Base-by-base conservation (phyloP, 768 basidiomycete species). In the Fomitopsis serialis region DNA sequence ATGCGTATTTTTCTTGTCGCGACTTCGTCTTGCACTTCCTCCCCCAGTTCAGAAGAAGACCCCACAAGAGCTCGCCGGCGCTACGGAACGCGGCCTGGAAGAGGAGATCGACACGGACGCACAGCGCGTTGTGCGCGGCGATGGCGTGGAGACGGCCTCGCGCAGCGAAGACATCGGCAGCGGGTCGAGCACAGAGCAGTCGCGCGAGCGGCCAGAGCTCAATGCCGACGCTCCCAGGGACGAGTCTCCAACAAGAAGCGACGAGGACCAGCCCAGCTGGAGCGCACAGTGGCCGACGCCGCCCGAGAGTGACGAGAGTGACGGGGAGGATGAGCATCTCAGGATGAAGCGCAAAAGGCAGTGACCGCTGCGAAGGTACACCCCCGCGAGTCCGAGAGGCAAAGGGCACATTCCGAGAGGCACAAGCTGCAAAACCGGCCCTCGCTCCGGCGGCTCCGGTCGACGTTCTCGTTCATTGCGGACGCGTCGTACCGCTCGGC, bases 81-180 rank as follows among this genome's bases (percentile, higher is more conserved):
- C 74, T 22, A 80, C 80, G 5, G 85, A 89, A 67, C 75, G 72
- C 42, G 76, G 73, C 24, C 74, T 92, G 17, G 86, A 83, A 53
- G 66, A 78, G 47, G 90, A 92, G 62, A 89, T 89, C 24, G 80
- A 81, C 60, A 87, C 76, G 55, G 81, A 82, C 36, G 75, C 78
- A 9, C 73, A 83, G 2, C 80, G 79, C 21, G 74, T 90, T 36
- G 89, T 92, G 13, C 74, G 82, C 48, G 87, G 87, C 25, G 89
- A 91, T 63, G 89, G 89, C 17, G 74, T 81, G 3, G 82, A 83
- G 61, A 75, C 70, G 71, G 52, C n/a, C 22, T 48, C 54, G 25
- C 53, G 57, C 21, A 53, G 53, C 3, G 60, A 61, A 42, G 27
- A 45, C 22, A 55, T 57, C 17, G 34, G 32, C 10, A 34, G 37